These are phyloP conservation scores for Trypanosoma lewisi DNA, from an alignment of 208 protist species.

Conservation along the genomic window DNA sequence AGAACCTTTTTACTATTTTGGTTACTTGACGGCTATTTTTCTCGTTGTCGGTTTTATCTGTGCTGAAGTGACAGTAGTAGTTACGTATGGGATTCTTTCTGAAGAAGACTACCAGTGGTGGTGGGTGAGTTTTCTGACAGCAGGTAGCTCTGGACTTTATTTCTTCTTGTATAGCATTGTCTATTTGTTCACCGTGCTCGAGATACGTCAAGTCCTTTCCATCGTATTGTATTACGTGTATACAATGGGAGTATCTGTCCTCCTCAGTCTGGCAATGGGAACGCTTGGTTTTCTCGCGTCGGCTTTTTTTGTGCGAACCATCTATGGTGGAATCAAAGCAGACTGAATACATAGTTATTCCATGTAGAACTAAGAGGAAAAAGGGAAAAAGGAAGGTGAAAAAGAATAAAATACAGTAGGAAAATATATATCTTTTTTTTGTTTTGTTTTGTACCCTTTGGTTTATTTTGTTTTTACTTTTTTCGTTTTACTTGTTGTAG, in stretches of 20 bases:
- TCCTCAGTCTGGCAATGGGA: conserved; percentile 64
- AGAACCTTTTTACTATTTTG: conserved; percentile 95
- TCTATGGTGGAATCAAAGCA: conserved; percentile 69
- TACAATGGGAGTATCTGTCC: conserved; percentile 53
- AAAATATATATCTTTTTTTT: too few relatives aligned
- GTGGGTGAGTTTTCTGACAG: conserved; percentile 93
- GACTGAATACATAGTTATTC: too few relatives aligned
- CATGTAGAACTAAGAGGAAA: too few relatives aligned
- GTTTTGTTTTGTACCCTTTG: too few relatives aligned
- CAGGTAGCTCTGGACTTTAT: conserved; percentile 80
- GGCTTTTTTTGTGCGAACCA: conserved; percentile 62
- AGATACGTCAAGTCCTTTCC: conserved; percentile 56
- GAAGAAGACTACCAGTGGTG: conserved; percentile 97
- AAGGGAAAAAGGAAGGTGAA: too few relatives aligned
- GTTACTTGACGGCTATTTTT: conserved; percentile 93
- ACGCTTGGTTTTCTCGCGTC: conserved; percentile 76
- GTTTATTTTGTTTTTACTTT: too few relatives aligned
- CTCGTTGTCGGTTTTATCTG: conserved; percentile 92
- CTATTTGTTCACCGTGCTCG: conserved; percentile 82
- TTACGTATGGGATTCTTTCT: conserved; percentile 96
- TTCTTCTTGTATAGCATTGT: conserved; percentile 93
- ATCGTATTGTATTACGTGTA: conserved; percentile 78
- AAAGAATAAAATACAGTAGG: too few relatives aligned
- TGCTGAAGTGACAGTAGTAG: conserved; percentile 95
- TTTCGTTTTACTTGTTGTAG: too few relatives aligned